These are phyloP conservation scores for Echium plantagineum DNA, from an alignment of 257 asterid species.

Conservation along the genomic window DNA sequence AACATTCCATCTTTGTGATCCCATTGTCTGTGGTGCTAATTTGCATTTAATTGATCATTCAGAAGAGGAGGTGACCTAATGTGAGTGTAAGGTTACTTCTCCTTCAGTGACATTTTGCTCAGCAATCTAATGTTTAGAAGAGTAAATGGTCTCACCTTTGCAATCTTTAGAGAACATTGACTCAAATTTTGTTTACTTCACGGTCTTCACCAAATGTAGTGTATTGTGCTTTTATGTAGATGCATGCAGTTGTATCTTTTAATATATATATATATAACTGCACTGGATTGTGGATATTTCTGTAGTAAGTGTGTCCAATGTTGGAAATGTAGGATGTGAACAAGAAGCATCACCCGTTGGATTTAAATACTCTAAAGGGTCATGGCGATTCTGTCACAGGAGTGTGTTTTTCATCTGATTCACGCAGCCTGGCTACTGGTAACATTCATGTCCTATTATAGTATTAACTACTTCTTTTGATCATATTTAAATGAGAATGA, in stretches of 20 bases:
- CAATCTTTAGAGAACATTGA: too few species aligned
- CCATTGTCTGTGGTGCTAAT: too few species aligned
- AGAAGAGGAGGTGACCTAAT: background rate
- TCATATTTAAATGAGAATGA: background rate
- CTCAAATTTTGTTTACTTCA: too few species aligned
- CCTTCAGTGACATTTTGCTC: background rate
- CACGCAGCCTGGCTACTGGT: slow-evolving; percentile 80
- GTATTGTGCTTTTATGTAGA: too few species aligned
- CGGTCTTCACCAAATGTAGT: too few species aligned
- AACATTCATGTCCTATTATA: slow-evolving; percentile 5
- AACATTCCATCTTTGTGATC: too few species aligned
- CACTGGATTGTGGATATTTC: slow-evolving; percentile 8
- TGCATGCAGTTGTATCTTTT: background rate
- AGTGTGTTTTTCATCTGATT: slow-evolving; percentile 71
- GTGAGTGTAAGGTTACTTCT: too few species aligned
- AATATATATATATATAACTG: slow-evolving; percentile 6
- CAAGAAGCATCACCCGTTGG: slow-evolving; percentile 82
- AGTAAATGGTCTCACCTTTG: too few species aligned
- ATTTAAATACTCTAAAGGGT: slow-evolving; percentile 94
- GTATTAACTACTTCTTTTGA: background rate
- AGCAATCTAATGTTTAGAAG: too few species aligned
- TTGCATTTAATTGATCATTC: background rate
- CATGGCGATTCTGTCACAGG: slow-evolving; percentile 90
- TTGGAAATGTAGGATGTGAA: slow-evolving; percentile 54
- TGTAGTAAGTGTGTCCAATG: background rate